Evolutionary conservation across 2,329 filamentous ascomycete species (phyloP), one percentile per base, ranked within the genome.

Genomic region (Neonectria faginata): DNA sequence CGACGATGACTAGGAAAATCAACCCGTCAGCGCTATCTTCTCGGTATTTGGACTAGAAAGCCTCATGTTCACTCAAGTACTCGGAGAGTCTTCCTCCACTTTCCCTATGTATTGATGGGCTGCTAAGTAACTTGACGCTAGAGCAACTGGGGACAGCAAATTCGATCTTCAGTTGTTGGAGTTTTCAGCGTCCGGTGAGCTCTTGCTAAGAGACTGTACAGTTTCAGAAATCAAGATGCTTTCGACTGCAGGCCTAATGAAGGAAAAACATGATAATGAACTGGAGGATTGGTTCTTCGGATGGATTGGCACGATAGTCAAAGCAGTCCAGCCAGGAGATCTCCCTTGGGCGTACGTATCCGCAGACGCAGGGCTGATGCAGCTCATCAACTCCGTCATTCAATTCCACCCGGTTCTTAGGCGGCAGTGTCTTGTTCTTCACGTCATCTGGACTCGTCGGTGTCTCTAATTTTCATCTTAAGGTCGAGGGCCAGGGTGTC

Each of bases 91-190:
- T 66, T 2, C 65, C 65, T 1, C 65, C 63, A 5, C 56, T 66
- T 67, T 67, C 22, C 55, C 58, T 3, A 62, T 67, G 50, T 55
- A 59, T 20, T 48, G 56, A 57, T 67, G 65, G 65, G 65, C 63
- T 3, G 63, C 60, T 2, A 66, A 59, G 22, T 63, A 66, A 9
- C 65, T 67, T 2, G 33, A 59, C 7, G 29, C 65, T 8, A 56
- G 44, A 25, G 65, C 62, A 10, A 66, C 62, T 1, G 55, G 58
- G 12, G 36, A 44, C 5, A 67, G 59, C 16, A 63, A 63, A 7
- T 58, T 67, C 11, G 62, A 67, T 29, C 62, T 67, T 16, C 27
- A 66, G 1, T 16, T 67, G 8, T n/a, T 67, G 4, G 44, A 54
- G 42, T 12, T 31, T n/a, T 66, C 65, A 20, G 33, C 9, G 7